These are phyloP conservation scores for Lobosporangium transversale DNA, from an alignment of 192 early-diverging fungal species.

Conservation along the genomic window DNA sequence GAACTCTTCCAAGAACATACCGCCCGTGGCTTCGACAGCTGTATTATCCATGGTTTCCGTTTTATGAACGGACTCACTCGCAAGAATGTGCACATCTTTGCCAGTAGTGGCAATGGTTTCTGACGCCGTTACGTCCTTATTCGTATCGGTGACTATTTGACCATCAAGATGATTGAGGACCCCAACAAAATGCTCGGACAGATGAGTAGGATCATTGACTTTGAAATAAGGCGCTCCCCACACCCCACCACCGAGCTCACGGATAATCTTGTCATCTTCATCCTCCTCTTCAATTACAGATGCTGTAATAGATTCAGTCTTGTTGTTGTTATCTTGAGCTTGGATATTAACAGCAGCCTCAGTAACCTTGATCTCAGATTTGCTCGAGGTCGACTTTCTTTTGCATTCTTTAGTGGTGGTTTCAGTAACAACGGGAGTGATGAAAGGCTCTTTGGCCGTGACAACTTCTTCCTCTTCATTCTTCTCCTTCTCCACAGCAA, in stretches of 20 bases:
- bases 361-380: too few species aligned
- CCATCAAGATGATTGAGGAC: not conserved
- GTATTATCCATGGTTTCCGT: constrained; percentile 27
- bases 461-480: not conserved
- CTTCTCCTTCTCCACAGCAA: not conserved
- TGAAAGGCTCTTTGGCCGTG: too few species aligned
- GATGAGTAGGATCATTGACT: constrained; percentile 18
- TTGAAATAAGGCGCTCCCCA: constrained; percentile 45
- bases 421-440: too few species aligned
- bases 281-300: constrained; percentile 27
- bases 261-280: constrained; percentile 40
- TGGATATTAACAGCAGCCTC: too few species aligned
- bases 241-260: constrained; percentile 21
- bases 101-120: not conserved
- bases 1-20: constrained; percentile 23
- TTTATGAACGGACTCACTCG: not conserved
- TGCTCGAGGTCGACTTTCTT: too few species aligned
- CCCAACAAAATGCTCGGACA: constrained; percentile 28
- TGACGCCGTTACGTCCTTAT: not conserved
- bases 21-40: constrained; percentile 14
- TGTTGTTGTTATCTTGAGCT: too few species aligned
- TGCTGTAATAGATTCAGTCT: too few species aligned
- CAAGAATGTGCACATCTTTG: not conserved
- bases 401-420: too few species aligned
- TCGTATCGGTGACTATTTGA: not conserved